Evolutionary conservation across 768 basidiomycete species (phyloP).

Genomic region (Tremella yokohamensis): DNA sequence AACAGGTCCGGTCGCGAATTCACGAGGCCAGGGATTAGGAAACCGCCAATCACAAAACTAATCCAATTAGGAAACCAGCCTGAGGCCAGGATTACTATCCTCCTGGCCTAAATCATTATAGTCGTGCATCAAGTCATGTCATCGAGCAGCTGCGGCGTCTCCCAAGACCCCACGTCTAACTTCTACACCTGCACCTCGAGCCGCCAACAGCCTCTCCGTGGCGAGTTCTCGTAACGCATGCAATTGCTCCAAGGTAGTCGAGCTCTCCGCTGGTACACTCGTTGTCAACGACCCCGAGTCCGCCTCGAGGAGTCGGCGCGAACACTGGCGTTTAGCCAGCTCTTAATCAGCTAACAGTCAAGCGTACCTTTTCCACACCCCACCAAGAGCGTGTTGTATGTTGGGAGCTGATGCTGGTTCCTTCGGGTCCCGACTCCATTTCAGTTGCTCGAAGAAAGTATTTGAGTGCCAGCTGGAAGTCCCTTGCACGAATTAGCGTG

Average conservation of each 20-base stretch:
- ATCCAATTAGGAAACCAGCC: too few relatives aligned
- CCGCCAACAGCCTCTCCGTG: conserved; percentile 32
- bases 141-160: conserved; percentile 1
- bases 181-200: conserved; percentile 20
- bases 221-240: conserved; percentile 30
- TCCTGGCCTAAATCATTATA: too few relatives aligned
- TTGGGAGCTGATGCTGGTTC: conserved; percentile 1
- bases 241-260: conserved; percentile 19
- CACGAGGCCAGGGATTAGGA: too few relatives aligned
- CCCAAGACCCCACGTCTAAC: conserved; percentile 24
- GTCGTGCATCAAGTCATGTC: too few relatives aligned
- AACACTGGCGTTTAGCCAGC: conserved; percentile 12
- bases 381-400: conserved; percentile 45
- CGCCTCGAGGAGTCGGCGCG: conserved; percentile 16
- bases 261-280: conserved; percentile 15
- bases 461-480: conserved; percentile 42
- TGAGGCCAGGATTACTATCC: too few relatives aligned
- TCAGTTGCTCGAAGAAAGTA: conserved; percentile 43
- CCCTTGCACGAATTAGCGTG: conserved; percentile 24
- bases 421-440: conserved; percentile 38
- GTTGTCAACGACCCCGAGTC: conserved; percentile 6
- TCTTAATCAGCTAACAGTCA: neutral
- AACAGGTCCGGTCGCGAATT: too few relatives aligned
- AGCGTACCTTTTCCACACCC: conserved; percentile 21
- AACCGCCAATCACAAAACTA: too few relatives aligned